Evolutionary conservation across 2,329 filamentous ascomycete genomes (phyloP), one percentile per base, ranked within the genome.

Genomic region (Trichocomaceae sp.): DNA sequence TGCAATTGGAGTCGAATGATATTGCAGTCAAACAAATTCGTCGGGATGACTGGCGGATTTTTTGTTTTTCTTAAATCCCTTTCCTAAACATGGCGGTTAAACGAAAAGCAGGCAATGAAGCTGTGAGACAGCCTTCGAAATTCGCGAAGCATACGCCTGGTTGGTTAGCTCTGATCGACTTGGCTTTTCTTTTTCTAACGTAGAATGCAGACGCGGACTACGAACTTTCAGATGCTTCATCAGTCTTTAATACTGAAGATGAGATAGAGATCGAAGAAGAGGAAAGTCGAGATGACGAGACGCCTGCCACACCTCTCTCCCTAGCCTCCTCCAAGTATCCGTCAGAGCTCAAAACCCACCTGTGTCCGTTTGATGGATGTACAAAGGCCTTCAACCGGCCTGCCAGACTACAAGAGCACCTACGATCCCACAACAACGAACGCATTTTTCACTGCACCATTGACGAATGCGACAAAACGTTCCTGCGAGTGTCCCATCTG

Each of bases 361-460:
- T 77, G 53, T 96, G 92, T 72, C 83, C 86, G 0, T 85, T 83
- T 68, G 80, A 85, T 10, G 82, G 79, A 59, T 97, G 92, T 67
- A 73, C 76, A 56, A 95, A 95, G 73, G 84, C 85, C 6, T 97
- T 93, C 77, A 95, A 95, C 69, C 85, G 92, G 2, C 90, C 90
- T 0, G 87, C 87, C 33, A 83, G 89, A 26, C 79, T 96, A 3
- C 79, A 86, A 57, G 84, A 88, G 56, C 92, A 97, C 65, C 73
- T 92, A 22, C 82, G 90, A 59, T 90, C 87, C 1, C 92, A 97
- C 69, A 92, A 83, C 52, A 90, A 92, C 62, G 88, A 92, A 62
- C 83, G 91, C 1, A 84, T 90, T 0, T 95, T 87, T 69, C 77
- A 79, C 39, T 97, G 92, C 66, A 75, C 78, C 2, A 80, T 86